Conservation (phyloP, 139 green algal genomes). For the Astrephomene gubernaculifera region DNA sequence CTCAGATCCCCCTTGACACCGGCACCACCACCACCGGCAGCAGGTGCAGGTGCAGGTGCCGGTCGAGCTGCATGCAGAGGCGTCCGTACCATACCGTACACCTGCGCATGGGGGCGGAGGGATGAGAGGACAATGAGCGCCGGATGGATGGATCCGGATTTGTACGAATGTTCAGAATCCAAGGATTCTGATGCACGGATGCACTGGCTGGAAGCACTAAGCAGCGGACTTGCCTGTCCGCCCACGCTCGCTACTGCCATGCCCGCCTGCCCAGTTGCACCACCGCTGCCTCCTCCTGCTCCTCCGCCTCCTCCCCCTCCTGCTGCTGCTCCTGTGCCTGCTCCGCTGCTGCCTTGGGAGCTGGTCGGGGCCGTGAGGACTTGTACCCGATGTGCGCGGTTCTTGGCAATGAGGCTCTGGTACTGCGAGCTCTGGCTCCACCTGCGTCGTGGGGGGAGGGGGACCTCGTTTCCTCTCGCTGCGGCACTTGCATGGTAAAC, state of each 20-base stretch:
- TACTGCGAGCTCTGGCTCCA: slow-evolving; percentile 68
- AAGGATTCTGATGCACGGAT: no score
- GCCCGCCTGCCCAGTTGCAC: neutral
- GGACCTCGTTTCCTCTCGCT: no score
- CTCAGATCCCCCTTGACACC: no score
- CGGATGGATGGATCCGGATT: neutral
- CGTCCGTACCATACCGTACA: slow-evolving; percentile 16
- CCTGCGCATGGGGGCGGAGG: neutral
- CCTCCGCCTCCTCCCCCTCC: neutral
- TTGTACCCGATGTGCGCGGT: slow-evolving; percentile 46
- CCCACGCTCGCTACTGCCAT: neutral
- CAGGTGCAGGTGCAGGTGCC: neutral
- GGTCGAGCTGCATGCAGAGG: neutral
- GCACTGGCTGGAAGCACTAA: no score
- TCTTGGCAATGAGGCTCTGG: slow-evolving; percentile 61
- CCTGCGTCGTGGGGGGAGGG: slow-evolving; percentile 15
- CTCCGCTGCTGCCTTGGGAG: neutral
- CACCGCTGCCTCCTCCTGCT: neutral
- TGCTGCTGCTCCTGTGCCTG: neutral
- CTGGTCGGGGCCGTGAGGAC: neutral
- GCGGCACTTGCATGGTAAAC: no score
- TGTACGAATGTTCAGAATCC: no score
- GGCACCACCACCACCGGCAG: no score
- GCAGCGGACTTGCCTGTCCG: neutral
- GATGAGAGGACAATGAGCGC: neutral